Conservation (phyloP, 805 yeast species). For the Candida insectalens region DNA sequence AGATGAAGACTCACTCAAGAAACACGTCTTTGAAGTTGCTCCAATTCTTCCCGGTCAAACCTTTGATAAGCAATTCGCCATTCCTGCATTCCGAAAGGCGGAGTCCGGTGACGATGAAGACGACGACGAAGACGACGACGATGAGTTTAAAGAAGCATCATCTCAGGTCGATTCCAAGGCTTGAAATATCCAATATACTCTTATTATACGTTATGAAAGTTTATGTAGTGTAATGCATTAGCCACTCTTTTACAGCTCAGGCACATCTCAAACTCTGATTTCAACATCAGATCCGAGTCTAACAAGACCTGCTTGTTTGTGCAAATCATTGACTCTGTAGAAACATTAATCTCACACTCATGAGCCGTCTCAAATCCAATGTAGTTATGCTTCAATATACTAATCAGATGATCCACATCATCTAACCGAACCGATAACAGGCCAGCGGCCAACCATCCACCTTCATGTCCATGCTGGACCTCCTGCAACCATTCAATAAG, state of each 20-base stretch:
- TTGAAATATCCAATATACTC: neutral
- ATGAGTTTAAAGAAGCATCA: neutral
- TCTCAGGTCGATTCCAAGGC: too few species aligned
- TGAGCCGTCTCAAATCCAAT: neutral
- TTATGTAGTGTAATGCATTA: neutral
- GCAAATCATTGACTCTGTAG: too few species aligned
- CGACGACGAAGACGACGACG: neutral
- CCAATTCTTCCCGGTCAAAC: conserved; percentile 81
- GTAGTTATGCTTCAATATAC: neutral
- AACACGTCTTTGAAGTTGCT: conserved; percentile 51
- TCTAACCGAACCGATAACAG: neutral
- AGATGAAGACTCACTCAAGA: conserved; percentile 38
- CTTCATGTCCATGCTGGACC: conserved; percentile 6
- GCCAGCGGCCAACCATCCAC: conserved; percentile 6
- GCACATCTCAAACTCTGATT: conserved; percentile 7
- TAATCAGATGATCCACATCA: neutral
- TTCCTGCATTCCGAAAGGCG: conserved; percentile 57
- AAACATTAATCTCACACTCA: neutral
- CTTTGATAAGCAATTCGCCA: conserved; percentile 52
- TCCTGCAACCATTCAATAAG: conserved; percentile 7
- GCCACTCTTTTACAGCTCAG: conserved; percentile 3
- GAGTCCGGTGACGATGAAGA: conserved; percentile 3
- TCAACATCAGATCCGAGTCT: conserved; percentile 7
- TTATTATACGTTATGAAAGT: neutral
- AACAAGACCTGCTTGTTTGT: conserved; percentile 1